These are phyloP conservation scores for Paratrimastix pyriformis DNA, from an alignment of 78 protist species.

Conservation along the genomic window DNA sequence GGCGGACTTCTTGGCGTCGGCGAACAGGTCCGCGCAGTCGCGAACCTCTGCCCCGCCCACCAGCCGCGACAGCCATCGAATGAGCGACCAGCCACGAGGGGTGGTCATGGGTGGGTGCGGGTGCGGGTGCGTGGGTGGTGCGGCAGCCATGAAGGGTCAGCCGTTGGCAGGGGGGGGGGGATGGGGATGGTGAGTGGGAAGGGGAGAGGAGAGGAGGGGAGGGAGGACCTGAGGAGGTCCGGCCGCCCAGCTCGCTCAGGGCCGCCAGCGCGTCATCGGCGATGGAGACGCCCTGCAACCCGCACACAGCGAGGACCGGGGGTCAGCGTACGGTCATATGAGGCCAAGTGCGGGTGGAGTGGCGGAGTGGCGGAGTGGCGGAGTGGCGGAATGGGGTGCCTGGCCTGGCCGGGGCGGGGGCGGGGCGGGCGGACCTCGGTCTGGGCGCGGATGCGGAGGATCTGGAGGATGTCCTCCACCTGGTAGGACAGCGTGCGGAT, in stretches of 20 bases:
- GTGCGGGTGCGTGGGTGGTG: too few relatives aligned
- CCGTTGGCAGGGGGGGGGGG: too few relatives aligned
- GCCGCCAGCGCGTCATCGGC: constrained; percentile 25
- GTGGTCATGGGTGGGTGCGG: too few relatives aligned
- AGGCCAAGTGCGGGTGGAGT: not conserved
- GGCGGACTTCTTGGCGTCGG: too few relatives aligned
- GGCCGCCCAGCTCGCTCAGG: constrained; percentile 62
- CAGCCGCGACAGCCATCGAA: too few relatives aligned
- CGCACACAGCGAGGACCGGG: not conserved
- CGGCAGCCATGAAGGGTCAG: too few relatives aligned
- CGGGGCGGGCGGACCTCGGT: not conserved
- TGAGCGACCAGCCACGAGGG: too few relatives aligned
- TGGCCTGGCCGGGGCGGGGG: not conserved
- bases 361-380: not conserved
- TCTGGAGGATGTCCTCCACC: constrained; percentile 36
- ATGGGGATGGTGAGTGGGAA: too few relatives aligned
- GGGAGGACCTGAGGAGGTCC: too few relatives aligned
- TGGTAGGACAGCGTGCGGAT: constrained; percentile 88
- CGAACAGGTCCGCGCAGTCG: too few relatives aligned
- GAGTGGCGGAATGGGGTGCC: not conserved
- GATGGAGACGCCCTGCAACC: not conserved
- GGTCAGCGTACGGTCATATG: not conserved
- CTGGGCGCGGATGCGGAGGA: constrained; percentile 25
- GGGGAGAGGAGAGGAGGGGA: too few relatives aligned
- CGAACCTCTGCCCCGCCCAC: too few relatives aligned